Base-by-base conservation (phyloP, 2,329 filamentous ascomycete genomes). In the Sporothrix luriei region DNA sequence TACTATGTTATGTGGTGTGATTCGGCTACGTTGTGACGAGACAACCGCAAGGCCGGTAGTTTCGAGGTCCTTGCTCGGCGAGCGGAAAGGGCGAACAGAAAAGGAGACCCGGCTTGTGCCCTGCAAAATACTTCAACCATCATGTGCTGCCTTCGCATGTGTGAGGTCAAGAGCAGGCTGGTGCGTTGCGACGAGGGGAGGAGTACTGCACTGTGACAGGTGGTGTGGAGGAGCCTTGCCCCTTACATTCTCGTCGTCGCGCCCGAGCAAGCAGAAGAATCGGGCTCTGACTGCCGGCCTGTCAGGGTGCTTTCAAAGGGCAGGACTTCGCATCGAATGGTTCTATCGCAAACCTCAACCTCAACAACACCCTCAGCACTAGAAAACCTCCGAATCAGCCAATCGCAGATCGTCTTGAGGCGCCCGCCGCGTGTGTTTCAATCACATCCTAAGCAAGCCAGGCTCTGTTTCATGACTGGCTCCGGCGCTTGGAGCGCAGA, bases 401-500 rank as follows among this genome's bases (percentile, higher is more conserved):
- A 72, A 73, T 73, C n/a, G 57, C 38, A 16, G 51, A 40, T 14
- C 68, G 67, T 70, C 66, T 69, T 71, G 71, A 72, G 70, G 70
- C 70, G 71, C 70, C 70, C 68, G 48, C 57, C 71, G 72, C 70
- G 72, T 72, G 69, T 73, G 72, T 73, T 73, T 73, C 70, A 69
- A 72, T 71, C 71, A 72, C 71, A 72, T 62, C 66, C 59, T 43
- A 49, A 29, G 21, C 68, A 62, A 4, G 59, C 21, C 55, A 65
- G 62, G 67, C 38, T 62, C 64, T 33, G 72, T 73, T 73, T 73
- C 72, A 73, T 49, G 51, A 69, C 38, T 64, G 69, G 54, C 19
- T 52, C 55, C 43, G 68, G 65, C 68, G 68, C 68, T 66, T 69
- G 66, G 69, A 51, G 57, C 33, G 26, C 38, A 19, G 33, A 33